These are phyloP conservation scores for Trebouxia sp. DNA, from an alignment of 139 green algal species.

Conservation along the genomic window DNA sequence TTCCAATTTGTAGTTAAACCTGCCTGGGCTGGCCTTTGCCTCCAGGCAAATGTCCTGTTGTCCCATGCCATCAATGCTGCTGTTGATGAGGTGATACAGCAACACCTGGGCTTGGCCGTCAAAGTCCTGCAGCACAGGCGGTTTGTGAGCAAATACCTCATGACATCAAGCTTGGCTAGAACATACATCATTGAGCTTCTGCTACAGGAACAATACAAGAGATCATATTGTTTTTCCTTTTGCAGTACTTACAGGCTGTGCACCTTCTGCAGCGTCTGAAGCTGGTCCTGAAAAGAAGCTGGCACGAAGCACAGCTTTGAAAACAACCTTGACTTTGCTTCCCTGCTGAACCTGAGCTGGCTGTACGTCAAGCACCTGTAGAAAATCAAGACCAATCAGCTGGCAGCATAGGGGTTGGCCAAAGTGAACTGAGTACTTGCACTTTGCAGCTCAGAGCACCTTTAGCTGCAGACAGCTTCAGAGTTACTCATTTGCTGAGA, in stretches of 20 bases:
- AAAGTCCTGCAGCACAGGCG: background rate
- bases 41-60: background rate
- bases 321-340: background rate
- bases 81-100: constrained; percentile 18
- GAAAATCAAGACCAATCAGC: background rate
- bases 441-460: no score
- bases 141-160: no score
- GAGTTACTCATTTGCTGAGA: no score
- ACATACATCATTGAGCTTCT: no score
- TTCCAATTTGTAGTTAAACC: no score
- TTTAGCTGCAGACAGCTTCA: no score
- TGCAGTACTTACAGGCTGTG: background rate
- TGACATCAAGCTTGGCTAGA: no score
- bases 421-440: no score
- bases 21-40: background rate
- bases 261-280: background rate
- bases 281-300: constrained; percentile 10
- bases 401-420: no score
- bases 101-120: background rate
- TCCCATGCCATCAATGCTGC: background rate
- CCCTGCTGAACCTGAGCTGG: background rate
- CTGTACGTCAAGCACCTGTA: background rate
- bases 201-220: no score
- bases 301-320: background rate
- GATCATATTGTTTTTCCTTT: no score